phyloP scores from a whole-genome alignment of 768 basidiomycete species.

The Gloeophyllum trabeum region DNA sequence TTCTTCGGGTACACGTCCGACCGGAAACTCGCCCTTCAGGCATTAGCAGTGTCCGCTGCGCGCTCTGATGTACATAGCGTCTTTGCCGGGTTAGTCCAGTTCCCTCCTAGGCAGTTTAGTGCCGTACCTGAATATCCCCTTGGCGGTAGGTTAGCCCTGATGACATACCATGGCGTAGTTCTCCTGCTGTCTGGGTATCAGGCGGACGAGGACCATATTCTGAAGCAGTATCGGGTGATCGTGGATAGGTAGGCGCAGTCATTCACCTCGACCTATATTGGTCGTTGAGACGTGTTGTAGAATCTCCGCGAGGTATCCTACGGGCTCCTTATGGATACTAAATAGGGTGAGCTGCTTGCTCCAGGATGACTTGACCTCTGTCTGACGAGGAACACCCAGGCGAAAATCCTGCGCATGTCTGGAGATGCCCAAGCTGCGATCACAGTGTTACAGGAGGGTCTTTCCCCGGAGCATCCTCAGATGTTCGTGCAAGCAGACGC shows the following conservation, averaged over 20 bases:
- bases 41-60: conserved; percentile 56
- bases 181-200: conserved; percentile 66
- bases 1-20: conserved; percentile 72
- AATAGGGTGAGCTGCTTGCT: conserved; percentile 37
- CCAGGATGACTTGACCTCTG: no score
- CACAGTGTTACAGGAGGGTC: conserved; percentile 41
- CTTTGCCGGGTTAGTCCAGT: conserved; percentile 52
- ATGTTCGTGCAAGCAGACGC: conserved; percentile 66
- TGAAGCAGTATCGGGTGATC: conserved; percentile 51
- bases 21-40: conserved; percentile 52
- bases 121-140: background rate
- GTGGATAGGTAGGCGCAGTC: conserved; percentile 42
- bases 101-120: background rate
- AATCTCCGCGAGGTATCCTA: conserved; percentile 45
- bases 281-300: conserved; percentile 17
- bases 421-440: conserved; percentile 58
- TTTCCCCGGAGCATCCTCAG: conserved; percentile 39
- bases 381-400: conserved; percentile 29
- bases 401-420: conserved; percentile 67
- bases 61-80: conserved; percentile 64
- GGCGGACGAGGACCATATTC: conserved; percentile 54
- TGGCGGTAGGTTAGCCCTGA: conserved; percentile 52
- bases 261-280: background rate
- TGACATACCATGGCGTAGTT: conserved; percentile 71
- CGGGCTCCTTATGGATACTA: conserved; percentile 63